Conservation (phyloP, 768 basidiomycete genomes). For the Mycena vitilis region DNA sequence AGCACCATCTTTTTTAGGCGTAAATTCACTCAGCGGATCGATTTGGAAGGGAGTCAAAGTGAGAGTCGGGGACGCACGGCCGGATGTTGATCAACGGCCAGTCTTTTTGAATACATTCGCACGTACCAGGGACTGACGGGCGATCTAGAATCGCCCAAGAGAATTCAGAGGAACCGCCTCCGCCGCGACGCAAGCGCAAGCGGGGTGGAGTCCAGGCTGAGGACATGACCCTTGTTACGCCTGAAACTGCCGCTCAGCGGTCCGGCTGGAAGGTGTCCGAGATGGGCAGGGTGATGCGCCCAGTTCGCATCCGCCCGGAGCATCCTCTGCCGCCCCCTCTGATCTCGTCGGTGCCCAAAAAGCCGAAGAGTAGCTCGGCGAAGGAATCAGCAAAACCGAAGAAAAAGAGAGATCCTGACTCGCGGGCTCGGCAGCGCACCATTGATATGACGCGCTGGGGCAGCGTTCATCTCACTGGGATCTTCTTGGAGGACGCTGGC, state of each 20-base stretch:
- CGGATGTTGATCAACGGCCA: conserved; percentile 75
- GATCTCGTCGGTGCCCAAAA: conserved; percentile 38
- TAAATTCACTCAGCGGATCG: conserved; percentile 81
- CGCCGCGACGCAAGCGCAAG: conserved; percentile 58
- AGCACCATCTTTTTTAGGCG: conserved; percentile 55
- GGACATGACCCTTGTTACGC: conserved; percentile 76
- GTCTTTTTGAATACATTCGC: conserved; percentile 18
- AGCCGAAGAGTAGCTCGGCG: conserved; percentile 10
- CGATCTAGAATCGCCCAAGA: conserved; percentile 6
- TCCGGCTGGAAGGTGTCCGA: conserved; percentile 78
- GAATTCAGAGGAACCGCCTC: conserved; percentile 39
- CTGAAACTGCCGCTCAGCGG: conserved; percentile 62
- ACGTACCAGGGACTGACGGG: not conserved
- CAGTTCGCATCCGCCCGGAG: conserved; percentile 77
- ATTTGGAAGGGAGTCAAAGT: conserved; percentile 92
- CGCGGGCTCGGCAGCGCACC: conserved; percentile 67
- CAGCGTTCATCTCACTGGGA: conserved; percentile 75
- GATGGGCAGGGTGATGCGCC: conserved; percentile 72
- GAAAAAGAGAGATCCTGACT: conserved; percentile 60
- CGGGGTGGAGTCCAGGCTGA: conserved; percentile 57
- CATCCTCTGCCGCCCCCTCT: conserved; percentile 62
- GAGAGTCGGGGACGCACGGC: conserved; percentile 84
- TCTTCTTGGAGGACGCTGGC: conserved; percentile 64
- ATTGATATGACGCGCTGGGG: conserved; percentile 84
- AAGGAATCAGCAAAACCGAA: conserved; percentile 56